Base-by-base conservation (phyloP, 352 stramenopile species). In the Aphanomyces euteiches region DNA sequence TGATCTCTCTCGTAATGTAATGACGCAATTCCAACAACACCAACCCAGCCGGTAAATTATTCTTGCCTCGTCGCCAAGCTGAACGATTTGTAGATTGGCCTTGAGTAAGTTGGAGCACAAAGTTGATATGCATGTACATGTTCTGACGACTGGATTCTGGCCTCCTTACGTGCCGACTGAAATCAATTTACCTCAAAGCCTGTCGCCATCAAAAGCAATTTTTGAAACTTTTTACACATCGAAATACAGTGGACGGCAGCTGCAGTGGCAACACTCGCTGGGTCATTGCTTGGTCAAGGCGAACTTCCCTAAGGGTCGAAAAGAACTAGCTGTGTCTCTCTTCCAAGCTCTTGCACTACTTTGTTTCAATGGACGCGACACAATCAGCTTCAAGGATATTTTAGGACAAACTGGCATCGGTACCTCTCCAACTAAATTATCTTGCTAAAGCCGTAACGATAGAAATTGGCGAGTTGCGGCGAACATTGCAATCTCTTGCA, bases 71-170 rank as follows among this genome's bases (percentile, higher is more conserved):
- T 4, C 60, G 53, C 10, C 43, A 50, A 50, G 43, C 10, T 37
- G 4, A 1, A 17, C 13, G 28, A 28, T 28, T 28, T 28, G 7
- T 67, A 90, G 82, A 28, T 61, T 78, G 17, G 83, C 81, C 7
- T 56, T 92, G 47, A 76, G 88, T 34, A 74, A 75, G 12, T 56
- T 92, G 10, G 75, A 75, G 2, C 77, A 77, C 28, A 72, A 83
- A 17, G 78, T 96, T 7, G 96, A 99, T 69, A 97, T 98, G 79
- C 85, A 98, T 75, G 95, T 99, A 5, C 95, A 98, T 68, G 96
- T 99, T 21, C 78, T 99, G 1, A 99, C 96, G 10, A 98, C 95
- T 38, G 96, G 96, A 10, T 99, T 98, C 74, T 99, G 97, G 97
- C 97, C 97, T 7, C 89, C 87, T 21, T 98, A 98, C 67, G 85